A percentile compares a stretch with the other conserved stretches of the same genome.
Conservation (phyloP, 169 alveolate genomes). For the Eimeria acervulina region DNA sequence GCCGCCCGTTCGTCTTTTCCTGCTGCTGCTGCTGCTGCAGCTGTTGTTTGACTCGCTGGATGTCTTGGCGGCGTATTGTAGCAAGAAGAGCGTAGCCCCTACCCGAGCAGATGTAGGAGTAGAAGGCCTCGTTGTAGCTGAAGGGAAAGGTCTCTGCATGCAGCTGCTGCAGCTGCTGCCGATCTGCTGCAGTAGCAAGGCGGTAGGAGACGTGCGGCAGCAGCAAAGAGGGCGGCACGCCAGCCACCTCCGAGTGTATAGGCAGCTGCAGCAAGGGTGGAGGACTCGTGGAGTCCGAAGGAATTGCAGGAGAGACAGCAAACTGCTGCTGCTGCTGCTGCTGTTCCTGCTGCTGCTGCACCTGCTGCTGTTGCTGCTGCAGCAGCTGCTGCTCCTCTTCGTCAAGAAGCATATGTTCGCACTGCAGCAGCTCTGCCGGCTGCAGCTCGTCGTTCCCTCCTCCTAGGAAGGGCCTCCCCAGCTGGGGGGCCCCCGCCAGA, state of each 20-base stretch:
- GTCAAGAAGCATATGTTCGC: neutral
- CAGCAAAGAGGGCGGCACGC: neutral
- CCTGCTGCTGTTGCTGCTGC: too few species aligned
- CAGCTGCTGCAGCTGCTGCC: constrained; percentile 6
- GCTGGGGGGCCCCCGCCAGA: neutral
- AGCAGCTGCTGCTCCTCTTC: neutral
- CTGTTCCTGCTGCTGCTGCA: too few species aligned
- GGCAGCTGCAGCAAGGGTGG: constrained; percentile 7
- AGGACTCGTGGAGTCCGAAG: neutral
- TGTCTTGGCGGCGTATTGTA: neutral
- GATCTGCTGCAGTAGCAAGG: constrained; percentile 12
- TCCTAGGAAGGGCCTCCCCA: neutral
- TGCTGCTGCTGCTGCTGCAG: constrained; percentile 42
- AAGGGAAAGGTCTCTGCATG: constrained; percentile 15
- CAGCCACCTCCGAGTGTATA: neutral
- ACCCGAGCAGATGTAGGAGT: neutral
- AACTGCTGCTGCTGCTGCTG: neutral
- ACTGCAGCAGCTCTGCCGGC: constrained; percentile 4
- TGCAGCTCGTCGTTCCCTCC: constrained; percentile 29
- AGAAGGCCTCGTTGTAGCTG: neutral
- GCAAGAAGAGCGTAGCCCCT: neutral
- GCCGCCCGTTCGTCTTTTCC: neutral
- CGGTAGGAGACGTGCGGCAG: constrained; percentile 3
- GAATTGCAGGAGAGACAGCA: constrained; percentile 4
- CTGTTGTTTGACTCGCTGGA: neutral